A percentile compares a stretch with the other conserved stretches of the same genome.
Conservation (phyloP, 2,329 filamentous ascomycete species). For the Aspergillus glaucus region DNA sequence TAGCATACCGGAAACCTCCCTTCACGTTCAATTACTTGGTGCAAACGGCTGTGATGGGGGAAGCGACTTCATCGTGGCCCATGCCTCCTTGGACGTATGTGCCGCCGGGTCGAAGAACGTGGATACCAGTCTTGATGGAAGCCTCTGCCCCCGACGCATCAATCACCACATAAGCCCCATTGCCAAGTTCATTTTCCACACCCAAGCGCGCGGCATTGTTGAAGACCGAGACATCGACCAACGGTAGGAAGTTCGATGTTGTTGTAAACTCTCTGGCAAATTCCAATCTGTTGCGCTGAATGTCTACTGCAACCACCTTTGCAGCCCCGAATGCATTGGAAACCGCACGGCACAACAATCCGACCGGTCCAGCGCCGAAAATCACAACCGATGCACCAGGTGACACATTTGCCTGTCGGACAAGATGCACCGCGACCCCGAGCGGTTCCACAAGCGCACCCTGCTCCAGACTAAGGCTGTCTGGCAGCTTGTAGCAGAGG, state of each 20-base stretch:
- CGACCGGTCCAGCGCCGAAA: slow-evolving; percentile 80
- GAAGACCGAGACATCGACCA: slow-evolving; percentile 52
- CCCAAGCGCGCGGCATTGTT: slow-evolving; percentile 68
- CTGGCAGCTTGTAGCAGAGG: slow-evolving; percentile 85
- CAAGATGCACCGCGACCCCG: slow-evolving; percentile 76
- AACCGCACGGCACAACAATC: slow-evolving; percentile 77
- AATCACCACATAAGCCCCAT: slow-evolving; percentile 68
- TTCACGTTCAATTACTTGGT: slow-evolving; percentile 74
- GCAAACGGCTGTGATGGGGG: slow-evolving; percentile 54
- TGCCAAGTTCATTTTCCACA: slow-evolving; percentile 54
- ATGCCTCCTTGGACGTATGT: slow-evolving; percentile 80
- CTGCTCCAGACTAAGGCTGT: slow-evolving; percentile 68
- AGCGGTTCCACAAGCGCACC: slow-evolving; percentile 85
- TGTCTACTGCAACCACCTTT: slow-evolving; percentile 79
- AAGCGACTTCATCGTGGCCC: slow-evolving; percentile 71
- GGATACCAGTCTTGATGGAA: slow-evolving; percentile 66
- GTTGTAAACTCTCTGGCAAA: slow-evolving; percentile 66
- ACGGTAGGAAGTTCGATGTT: slow-evolving; percentile 49
- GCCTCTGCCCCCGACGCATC: slow-evolving; percentile 73
- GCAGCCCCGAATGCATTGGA: slow-evolving; percentile 73
- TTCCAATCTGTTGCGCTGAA: slow-evolving; percentile 68
- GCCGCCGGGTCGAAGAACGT: slow-evolving; percentile 63
- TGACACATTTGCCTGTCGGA: slow-evolving; percentile 62
- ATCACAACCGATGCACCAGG: slow-evolving; percentile 72
- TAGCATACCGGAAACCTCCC: slow-evolving; percentile 74